Percentiles rank a stretch among this genome's conserved stretches.
Conservation (phyloP, 192 early-diverging fungal species). For the Spizellomyces punctatus region DNA sequence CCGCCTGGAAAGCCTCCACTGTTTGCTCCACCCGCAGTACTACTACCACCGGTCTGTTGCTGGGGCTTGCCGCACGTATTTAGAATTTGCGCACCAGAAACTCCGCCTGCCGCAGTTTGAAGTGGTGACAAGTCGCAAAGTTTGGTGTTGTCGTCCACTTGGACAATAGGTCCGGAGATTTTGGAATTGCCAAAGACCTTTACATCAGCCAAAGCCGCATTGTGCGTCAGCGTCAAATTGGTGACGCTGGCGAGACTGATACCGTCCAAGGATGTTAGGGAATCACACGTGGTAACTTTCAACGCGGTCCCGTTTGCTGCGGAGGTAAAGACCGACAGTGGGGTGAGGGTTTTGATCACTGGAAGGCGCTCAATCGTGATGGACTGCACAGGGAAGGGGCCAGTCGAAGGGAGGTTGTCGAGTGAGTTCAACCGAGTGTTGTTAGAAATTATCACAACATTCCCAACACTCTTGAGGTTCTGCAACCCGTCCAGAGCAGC, state of each 20-base stretch:
- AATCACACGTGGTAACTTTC: not conserved
- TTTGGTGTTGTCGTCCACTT: constrained; percentile 15
- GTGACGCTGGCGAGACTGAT: not conserved
- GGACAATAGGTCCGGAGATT: constrained; percentile 18
- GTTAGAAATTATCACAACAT: constrained; percentile 5
- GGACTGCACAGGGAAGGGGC: constrained; percentile 3
- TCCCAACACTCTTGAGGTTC: constrained; percentile 20
- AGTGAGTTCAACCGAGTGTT: not conserved
- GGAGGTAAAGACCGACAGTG: constrained; percentile 9
- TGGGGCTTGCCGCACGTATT: constrained; percentile 11
- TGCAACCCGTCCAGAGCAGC: constrained; percentile 22
- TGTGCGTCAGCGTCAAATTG: constrained; percentile 20
- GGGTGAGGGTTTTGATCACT: not conserved
- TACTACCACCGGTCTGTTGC: not conserved
- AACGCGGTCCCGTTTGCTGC: not conserved
- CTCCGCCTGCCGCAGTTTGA: not conserved
- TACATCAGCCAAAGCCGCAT: constrained; percentile 10
- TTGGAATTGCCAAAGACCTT: constrained; percentile 5
- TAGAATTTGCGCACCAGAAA: not conserved
- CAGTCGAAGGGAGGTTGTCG: not conserved
- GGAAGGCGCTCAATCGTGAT: constrained; percentile 10
- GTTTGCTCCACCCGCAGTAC: not conserved
- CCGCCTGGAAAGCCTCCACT: not conserved
- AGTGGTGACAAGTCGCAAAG: constrained; percentile 23
- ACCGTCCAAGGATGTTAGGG: constrained; percentile 18